phyloP scores from a whole-genome alignment of 192 early-diverging fungal species.

The Jimgerdemannia lactiflua region DNA sequence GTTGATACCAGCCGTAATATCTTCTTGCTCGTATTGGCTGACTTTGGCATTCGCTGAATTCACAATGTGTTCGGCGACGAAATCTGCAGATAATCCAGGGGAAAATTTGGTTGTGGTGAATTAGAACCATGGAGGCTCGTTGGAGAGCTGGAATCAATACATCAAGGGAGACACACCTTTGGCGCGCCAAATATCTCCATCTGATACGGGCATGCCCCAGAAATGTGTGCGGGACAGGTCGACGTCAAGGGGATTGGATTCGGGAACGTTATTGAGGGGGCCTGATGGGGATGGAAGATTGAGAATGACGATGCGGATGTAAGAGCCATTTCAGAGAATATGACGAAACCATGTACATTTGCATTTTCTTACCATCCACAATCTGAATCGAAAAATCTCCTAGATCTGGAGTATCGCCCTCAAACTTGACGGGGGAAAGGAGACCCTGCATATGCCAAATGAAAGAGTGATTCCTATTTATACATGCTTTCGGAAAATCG shows the following conservation, averaged over 20 bases:
- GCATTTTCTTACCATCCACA: slow-evolving; percentile 56
- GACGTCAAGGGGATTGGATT: background rate
- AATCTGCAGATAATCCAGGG: too few relatives aligned
- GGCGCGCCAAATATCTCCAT: slow-evolving; percentile 54
- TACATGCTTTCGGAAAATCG: slow-evolving; percentile 2
- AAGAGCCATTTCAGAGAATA: background rate
- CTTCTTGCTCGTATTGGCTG: too few relatives aligned
- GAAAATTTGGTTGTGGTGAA: too few relatives aligned
- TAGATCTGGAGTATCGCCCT: slow-evolving; percentile 62
- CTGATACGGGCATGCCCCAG: slow-evolving; percentile 29
- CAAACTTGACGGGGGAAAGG: slow-evolving; percentile 34
- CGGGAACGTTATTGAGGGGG: background rate
- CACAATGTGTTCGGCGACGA: too few relatives aligned
- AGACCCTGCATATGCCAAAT: slow-evolving; percentile 17
- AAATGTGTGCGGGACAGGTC: slow-evolving; percentile 36
- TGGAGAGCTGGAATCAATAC: too few relatives aligned
- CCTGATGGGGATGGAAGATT: background rate
- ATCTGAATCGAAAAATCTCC: slow-evolving; percentile 69
- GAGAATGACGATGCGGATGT: too few relatives aligned
- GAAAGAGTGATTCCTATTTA: too few relatives aligned
- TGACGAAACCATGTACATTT: too few relatives aligned
- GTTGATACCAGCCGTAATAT: too few relatives aligned
- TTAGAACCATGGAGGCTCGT: too few relatives aligned
- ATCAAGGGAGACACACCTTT: slow-evolving; percentile 49
- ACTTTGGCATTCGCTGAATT: too few relatives aligned